Base-by-base conservation (phyloP, 1,284 basidiomycete genomes). In the Cerrena zonata region DNA sequence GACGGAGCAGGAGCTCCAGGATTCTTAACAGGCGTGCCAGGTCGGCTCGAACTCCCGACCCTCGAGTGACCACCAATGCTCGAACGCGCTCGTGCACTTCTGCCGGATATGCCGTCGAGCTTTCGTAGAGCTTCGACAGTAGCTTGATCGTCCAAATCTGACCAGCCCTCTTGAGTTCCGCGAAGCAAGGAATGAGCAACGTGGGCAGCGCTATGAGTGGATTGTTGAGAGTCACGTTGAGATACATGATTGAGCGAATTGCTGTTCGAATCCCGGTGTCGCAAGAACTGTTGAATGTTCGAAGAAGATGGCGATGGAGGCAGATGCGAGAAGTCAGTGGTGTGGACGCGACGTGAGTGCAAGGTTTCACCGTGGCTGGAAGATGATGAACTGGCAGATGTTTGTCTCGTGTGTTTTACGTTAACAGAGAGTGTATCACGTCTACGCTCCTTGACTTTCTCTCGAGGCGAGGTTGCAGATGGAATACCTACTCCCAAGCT, bases 101-200 rank as follows among this genome's bases (percentile, higher is more conserved):
- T 91, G 4, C 81, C 83, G 2, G 84, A 82, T 12, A 98, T 68
- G 1, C 95, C 95, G 61, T 99, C 96, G 22, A 99, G 72, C 69
- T 96, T 96, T 49, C 94, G 82, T 45, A 99, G 75, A 3, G 92
- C 92, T 63, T 96, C 93, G 2, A 84, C 88, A 1, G 95, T 94
- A 15, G 86, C 86, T 55, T 92, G 86, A 61, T 95, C 90, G 62
- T 89, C 86, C 58, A 90, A 72, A 55, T 79, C 86, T 22, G 84
- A 85, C 88, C 89, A 91, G 21, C 89, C 89, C 65, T 91, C 89
- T 60, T 91, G 82, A 4, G 84, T 84, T 23, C 90, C 83, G 60
- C 89, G 78, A 47, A 91, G 73, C 49, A 90, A 70, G 13, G 88
- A 87, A 65, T 92, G 86, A 0, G 86, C 86, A 52, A 89, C 86